Evolutionary conservation across 2,329 filamentous ascomycete species (phyloP).

Genomic region (Penicillium sp.): DNA sequence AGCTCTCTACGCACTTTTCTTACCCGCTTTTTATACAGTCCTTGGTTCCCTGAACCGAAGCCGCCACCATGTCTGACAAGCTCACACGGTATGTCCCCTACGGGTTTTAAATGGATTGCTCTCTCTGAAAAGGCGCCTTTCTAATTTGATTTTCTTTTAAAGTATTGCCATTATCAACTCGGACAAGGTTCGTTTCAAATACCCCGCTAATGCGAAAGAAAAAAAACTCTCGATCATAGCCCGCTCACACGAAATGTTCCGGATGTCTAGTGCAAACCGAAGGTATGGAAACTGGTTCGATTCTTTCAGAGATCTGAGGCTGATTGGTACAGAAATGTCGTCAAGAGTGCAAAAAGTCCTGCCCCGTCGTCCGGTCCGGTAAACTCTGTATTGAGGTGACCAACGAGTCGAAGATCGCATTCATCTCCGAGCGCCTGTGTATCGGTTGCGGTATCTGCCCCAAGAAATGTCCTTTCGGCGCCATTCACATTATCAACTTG

Average conservation of each 20-base stretch:
- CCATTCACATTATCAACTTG: slow-evolving; percentile 99
- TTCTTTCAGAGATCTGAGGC: slow-evolving; percentile 2
- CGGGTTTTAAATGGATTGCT: not conserved
- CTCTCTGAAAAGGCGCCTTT: not conserved
- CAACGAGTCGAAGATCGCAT: slow-evolving; percentile 87
- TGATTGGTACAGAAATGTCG: slow-evolving; percentile 75
- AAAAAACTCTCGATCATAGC: slow-evolving; percentile 17
- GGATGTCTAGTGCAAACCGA: slow-evolving; percentile 73
- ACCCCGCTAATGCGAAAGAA: slow-evolving; percentile 40
- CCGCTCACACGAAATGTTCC: slow-evolving; percentile 42
- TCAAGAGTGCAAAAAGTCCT: slow-evolving; percentile 99
- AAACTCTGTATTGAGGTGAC: slow-evolving; percentile 97
- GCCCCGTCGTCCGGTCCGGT: slow-evolving; percentile 93
- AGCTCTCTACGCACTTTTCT: slow-evolving; percentile 8
- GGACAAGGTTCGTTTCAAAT: slow-evolving; percentile 73
- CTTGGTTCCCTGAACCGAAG: slow-evolving; percentile 22
- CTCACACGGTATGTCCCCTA: slow-evolving; percentile 74
- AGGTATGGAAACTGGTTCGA: slow-evolving; percentile 55
- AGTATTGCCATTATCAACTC: slow-evolving; percentile 99
- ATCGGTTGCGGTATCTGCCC: slow-evolving; percentile 99
- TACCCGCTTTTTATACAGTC: slow-evolving; percentile 13
- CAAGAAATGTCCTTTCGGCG: slow-evolving; percentile 98
- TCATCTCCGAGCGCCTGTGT: slow-evolving; percentile 93
- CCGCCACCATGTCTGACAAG: slow-evolving; percentile 78
- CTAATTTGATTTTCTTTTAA: slow-evolving; percentile 23